Conservation (phyloP, 108 stramenopile species). For the Cyclotella atomus region DNA sequence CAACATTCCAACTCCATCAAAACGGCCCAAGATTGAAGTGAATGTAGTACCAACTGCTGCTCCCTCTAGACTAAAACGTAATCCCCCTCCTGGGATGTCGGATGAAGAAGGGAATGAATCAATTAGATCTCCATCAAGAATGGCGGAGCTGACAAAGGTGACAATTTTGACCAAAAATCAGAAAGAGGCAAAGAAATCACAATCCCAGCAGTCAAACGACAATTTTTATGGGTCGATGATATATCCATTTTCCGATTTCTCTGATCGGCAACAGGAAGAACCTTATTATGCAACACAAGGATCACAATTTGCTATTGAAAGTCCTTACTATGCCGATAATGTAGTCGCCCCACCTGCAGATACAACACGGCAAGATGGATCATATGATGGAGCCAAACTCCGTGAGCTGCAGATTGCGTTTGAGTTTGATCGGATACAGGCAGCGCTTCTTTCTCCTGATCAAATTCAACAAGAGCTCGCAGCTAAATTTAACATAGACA, state of each 20-base stretch:
- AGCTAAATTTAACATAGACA: slow-evolving; percentile 30
- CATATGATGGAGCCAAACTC: slow-evolving; percentile 24
- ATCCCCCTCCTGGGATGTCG: not conserved
- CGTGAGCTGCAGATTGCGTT: slow-evolving; percentile 44
- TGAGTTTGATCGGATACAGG: slow-evolving; percentile 46
- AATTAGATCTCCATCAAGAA: slow-evolving; percentile 16
- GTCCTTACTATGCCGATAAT: not conserved
- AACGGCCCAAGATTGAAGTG: slow-evolving; percentile 6
- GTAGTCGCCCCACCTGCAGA: not conserved
- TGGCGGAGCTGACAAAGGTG: slow-evolving; percentile 20
- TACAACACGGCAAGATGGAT: not conserved
- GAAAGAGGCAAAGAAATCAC: slow-evolving; percentile 5
- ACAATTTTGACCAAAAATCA: slow-evolving; percentile 4
- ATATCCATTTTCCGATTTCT: not conserved
- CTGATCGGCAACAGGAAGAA: not conserved
- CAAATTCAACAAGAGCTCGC: slow-evolving; percentile 36
- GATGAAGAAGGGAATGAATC: slow-evolving; percentile 23
- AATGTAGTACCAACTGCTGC: slow-evolving; percentile 10
- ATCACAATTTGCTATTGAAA: too few relatives aligned
- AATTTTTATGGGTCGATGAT: not conserved
- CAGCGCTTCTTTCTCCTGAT: slow-evolving; percentile 11
- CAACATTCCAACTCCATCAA: slow-evolving; percentile 8
- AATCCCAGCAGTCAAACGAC: not conserved
- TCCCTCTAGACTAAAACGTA: slow-evolving; percentile 3
- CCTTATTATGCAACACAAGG: not conserved